These are phyloP conservation scores for Trapa bicornis DNA, from an alignment of 345 rosid species.

Conservation along the genomic window DNA sequence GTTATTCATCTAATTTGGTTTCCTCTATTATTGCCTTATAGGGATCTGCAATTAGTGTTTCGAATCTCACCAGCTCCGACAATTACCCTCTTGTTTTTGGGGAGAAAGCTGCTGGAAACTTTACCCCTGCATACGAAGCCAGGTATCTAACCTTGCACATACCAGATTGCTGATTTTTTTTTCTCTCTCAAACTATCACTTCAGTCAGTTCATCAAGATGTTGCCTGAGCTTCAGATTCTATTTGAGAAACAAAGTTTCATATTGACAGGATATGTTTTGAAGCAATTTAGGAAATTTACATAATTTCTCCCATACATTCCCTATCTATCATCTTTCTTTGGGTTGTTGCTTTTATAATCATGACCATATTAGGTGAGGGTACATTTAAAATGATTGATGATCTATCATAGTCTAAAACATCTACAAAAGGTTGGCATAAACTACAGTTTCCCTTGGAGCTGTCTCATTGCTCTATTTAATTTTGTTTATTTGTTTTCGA, in stretches of 20 bases:
- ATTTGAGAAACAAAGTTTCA: neutral
- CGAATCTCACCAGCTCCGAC: slow-evolving; percentile 34
- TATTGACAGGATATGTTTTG: neutral
- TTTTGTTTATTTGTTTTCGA: neutral
- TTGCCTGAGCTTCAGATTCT: neutral
- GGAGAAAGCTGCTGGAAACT: slow-evolving; percentile 38
- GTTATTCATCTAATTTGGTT: neutral
- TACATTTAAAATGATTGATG: neutral
- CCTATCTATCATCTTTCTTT: neutral
- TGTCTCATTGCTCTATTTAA: neutral
- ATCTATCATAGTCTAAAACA: neutral
- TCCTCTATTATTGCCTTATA: slow-evolving; percentile 9
- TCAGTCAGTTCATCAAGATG: neutral
- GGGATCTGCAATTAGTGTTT: slow-evolving; percentile 63
- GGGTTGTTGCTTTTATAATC: neutral
- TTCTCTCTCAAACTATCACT: neutral
- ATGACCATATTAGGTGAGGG: neutral
- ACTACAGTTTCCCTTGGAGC: neutral
- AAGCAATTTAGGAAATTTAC: neutral
- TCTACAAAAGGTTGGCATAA: neutral
- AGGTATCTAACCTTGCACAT: slow-evolving; percentile 19
- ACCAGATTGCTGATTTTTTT: neutral
- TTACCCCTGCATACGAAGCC: slow-evolving; percentile 41
- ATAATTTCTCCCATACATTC: neutral
- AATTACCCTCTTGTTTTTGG: slow-evolving; percentile 50